phyloP scores from a whole-genome alignment of 768 basidiomycete species.

The Boletus pseudo-olivaceus region DNA sequence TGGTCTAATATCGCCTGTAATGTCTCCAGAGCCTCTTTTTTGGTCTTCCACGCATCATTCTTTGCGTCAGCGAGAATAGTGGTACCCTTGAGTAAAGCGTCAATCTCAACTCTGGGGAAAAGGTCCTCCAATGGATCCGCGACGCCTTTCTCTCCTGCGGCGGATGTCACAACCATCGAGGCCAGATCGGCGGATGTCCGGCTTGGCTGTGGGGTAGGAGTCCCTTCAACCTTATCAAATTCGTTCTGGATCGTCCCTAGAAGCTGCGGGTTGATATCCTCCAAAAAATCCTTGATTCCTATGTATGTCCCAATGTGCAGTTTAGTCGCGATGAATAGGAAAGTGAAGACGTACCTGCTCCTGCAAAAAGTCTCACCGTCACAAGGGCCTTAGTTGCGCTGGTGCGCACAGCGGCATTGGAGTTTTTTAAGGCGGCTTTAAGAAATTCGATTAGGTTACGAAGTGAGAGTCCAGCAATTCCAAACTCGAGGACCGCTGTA shows the following conservation, averaged over 20 bases:
- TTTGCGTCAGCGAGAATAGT: constrained; percentile 79
- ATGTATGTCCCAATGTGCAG: constrained; percentile 14
- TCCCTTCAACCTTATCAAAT: constrained; percentile 89
- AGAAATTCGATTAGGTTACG: constrained; percentile 87
- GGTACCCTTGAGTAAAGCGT: constrained; percentile 78
- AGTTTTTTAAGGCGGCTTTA: constrained; percentile 82
- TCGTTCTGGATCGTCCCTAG: constrained; percentile 86
- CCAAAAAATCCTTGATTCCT: constrained; percentile 91
- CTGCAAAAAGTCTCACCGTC: constrained; percentile 88
- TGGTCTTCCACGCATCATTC: constrained; percentile 94
- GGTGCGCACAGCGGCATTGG: constrained; percentile 90
- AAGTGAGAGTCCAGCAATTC: constrained; percentile 80
- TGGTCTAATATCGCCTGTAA: constrained; percentile 84
- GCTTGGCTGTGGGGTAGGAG: constrained; percentile 70
- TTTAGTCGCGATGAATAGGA: background rate
- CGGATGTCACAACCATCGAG: constrained; percentile 41
- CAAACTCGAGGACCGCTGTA: constrained; percentile 82
- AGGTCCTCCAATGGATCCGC: constrained; percentile 87
- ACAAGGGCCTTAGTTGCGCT: constrained; percentile 92
- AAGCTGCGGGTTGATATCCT: constrained; percentile 92
- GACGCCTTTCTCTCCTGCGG: constrained; percentile 36
- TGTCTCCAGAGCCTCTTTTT: constrained; percentile 91
- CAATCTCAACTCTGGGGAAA: constrained; percentile 93
- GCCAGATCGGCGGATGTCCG: constrained; percentile 75
- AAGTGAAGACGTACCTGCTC: constrained; percentile 56